Conservation (phyloP, 2,329 filamentous ascomycete genomes). For the Ceratocystis alfenasii region DNA sequence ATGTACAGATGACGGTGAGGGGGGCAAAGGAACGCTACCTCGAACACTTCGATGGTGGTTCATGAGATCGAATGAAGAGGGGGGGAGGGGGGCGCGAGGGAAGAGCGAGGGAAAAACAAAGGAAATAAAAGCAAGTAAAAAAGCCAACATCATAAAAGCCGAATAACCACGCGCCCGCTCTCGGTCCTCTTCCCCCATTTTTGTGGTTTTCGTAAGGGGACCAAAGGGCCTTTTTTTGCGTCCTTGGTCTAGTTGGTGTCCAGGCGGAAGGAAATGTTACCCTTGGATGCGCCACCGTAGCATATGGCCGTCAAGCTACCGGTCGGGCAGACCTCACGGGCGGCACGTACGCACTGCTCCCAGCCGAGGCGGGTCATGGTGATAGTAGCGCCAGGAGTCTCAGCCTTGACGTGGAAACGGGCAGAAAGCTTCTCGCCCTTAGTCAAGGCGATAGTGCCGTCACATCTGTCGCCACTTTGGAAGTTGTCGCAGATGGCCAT, state of each 20-base stretch:
- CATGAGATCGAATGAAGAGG: not conserved
- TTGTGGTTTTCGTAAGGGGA: not conserved
- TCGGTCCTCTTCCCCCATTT: not conserved
- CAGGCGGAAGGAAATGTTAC: conserved; percentile 36
- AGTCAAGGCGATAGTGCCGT: conserved; percentile 35
- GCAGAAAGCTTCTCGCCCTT: conserved; percentile 37
- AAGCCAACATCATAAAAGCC: not conserved
- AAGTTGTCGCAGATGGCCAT: conserved; percentile 43
- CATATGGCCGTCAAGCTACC: conserved; percentile 39
- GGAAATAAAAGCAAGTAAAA: conserved; percentile 10
- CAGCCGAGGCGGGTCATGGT: conserved; percentile 42
- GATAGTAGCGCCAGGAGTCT: conserved; percentile 36
- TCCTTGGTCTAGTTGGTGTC: conserved; percentile 20
- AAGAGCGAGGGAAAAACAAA: not conserved
- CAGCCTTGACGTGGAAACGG: conserved; percentile 36
- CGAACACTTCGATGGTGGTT: conserved; percentile 15
- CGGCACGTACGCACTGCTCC: conserved; percentile 44
- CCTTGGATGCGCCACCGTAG: conserved; percentile 36
- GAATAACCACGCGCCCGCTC: not conserved
- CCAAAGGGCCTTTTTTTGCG: not conserved
- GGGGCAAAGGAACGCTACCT: conserved; percentile 6
- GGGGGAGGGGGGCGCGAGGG: not conserved
- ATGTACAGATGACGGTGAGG: conserved; percentile 7
- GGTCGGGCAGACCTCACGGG: conserved; percentile 39
- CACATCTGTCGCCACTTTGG: conserved; percentile 36